A percentile compares a stretch with the other conserved stretches of the same genome.
Evolutionary conservation across 306 rosid species (phyloP).

Genomic region (Gastrolobium villosum): DNA sequence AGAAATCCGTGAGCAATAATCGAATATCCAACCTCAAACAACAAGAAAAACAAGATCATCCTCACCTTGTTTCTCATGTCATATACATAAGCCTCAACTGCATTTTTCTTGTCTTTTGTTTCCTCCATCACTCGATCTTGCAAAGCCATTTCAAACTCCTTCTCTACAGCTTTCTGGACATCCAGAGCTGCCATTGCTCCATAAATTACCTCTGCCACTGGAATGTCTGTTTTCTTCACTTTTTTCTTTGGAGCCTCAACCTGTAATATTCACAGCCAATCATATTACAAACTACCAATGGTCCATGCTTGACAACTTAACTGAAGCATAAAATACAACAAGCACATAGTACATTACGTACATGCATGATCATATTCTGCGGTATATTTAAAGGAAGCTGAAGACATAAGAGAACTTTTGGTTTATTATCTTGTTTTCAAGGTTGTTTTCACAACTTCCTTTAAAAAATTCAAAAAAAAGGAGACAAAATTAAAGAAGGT

Average conservation of each 20-base stretch:
- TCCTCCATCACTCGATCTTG: conserved; percentile 99
- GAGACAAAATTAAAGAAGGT: background rate
- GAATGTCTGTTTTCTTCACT: conserved; percentile 79
- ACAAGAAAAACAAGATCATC: background rate
- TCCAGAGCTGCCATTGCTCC: conserved; percentile 74
- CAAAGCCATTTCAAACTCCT: conserved; percentile 96
- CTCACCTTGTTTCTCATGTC: conserved; percentile 96
- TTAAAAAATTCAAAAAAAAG: background rate
- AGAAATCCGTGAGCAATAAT: conserved; percentile 8
- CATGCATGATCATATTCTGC: background rate
- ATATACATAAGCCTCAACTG: conserved; percentile 94
- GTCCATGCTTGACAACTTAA: background rate
- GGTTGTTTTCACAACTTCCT: background rate
- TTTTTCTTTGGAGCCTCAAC: conserved; percentile 86
- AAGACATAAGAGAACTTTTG: background rate
- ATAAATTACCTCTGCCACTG: conserved; percentile 73
- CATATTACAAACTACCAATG: background rate
- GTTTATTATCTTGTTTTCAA: background rate
- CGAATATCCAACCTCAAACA: background rate
- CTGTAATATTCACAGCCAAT: conserved; percentile 48
- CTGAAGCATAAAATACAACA: conserved; percentile 25
- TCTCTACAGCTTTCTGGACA: conserved; percentile 88
- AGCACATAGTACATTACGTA: background rate
- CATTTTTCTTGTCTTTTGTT: conserved; percentile 95
- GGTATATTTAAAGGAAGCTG: background rate